Evolutionary conservation across 495 filamentous ascomycete genomes (phyloP).

Genomic region (Bryoglossum gracile): DNA sequence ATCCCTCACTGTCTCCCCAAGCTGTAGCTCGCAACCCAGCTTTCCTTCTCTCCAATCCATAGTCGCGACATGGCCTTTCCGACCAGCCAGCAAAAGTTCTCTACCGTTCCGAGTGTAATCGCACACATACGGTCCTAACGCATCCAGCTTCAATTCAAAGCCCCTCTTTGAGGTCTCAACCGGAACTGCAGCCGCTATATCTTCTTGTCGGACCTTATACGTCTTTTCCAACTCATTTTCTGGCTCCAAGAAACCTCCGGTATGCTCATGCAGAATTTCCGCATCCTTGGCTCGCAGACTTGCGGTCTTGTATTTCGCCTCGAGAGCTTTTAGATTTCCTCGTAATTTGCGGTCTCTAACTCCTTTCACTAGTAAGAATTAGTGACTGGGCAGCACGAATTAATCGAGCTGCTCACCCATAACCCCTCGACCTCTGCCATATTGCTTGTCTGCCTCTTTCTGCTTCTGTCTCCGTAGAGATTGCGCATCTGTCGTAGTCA

Average conservation of each 20-base stretch:
- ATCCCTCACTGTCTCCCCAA: constrained; percentile 83
- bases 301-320: constrained; percentile 75
- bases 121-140: constrained; percentile 74
- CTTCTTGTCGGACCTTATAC: constrained; percentile 83
- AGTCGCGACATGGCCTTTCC: constrained; percentile 91
- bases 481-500: constrained; percentile 36
- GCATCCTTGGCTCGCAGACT: constrained; percentile 81
- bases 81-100: constrained; percentile 73
- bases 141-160: constrained; percentile 79
- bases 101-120: constrained; percentile 89
- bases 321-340: constrained; percentile 66
- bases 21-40: constrained; percentile 81
- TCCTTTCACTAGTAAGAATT: constrained; percentile 28
- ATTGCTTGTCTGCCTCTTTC: constrained; percentile 63
- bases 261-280: constrained; percentile 86
- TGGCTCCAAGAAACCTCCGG: constrained; percentile 79
- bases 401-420: constrained; percentile 19
- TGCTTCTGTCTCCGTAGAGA: constrained; percentile 35
- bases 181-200: constrained; percentile 67
- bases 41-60: constrained; percentile 96
- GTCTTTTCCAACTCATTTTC: constrained; percentile 85
- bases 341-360: constrained; percentile 84
- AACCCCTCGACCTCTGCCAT: constrained; percentile 76
- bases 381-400: not conserved
- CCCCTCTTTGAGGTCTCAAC: constrained; percentile 78